Evolutionary conservation across 257 asterid species (phyloP).

Genomic region (Solanum sitiens): DNA sequence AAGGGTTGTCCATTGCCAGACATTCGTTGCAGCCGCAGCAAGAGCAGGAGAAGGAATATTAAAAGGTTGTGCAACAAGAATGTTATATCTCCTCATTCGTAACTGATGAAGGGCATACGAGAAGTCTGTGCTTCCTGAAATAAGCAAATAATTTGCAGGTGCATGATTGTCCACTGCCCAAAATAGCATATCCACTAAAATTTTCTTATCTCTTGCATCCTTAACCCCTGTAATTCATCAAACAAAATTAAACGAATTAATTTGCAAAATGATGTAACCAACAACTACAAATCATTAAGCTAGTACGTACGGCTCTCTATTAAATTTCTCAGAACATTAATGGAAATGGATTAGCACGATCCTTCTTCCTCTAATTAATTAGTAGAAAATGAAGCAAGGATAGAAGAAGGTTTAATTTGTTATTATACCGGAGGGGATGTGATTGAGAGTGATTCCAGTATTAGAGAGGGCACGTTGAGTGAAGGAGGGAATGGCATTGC

Average conservation of each 20-base stretch:
- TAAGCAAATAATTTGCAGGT: slow-evolving; percentile 26
- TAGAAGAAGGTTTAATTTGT: background rate
- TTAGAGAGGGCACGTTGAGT: slow-evolving; percentile 63
- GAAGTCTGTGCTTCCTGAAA: slow-evolving; percentile 43
- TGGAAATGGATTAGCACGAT: background rate
- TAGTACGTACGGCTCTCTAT: background rate
- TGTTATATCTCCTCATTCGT: slow-evolving; percentile 35
- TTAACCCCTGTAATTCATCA: slow-evolving; percentile 29
- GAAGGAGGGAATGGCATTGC: slow-evolving; percentile 33
- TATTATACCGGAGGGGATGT: slow-evolving; percentile 77
- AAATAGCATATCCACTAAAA: slow-evolving; percentile 37
- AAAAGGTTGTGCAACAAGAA: slow-evolving; percentile 46
- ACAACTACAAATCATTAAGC: background rate
- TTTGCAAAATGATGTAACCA: background rate
- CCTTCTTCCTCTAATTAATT: background rate
- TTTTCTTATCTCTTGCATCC: slow-evolving; percentile 47
- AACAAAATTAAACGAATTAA: background rate
- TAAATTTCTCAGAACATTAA: background rate
- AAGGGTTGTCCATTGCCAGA: slow-evolving; percentile 43
- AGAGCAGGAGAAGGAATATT: slow-evolving; percentile 31
- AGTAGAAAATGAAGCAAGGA: background rate
- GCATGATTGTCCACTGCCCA: no score
- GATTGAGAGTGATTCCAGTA: slow-evolving; percentile 78
- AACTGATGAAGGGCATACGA: slow-evolving; percentile 45
- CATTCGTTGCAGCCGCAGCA: slow-evolving; percentile 36